A percentile compares a stretch with the other conserved stretches of the same genome.
Evolutionary conservation across 1,284 basidiomycete species (phyloP).

Genomic region (Baeospora myosura): DNA sequence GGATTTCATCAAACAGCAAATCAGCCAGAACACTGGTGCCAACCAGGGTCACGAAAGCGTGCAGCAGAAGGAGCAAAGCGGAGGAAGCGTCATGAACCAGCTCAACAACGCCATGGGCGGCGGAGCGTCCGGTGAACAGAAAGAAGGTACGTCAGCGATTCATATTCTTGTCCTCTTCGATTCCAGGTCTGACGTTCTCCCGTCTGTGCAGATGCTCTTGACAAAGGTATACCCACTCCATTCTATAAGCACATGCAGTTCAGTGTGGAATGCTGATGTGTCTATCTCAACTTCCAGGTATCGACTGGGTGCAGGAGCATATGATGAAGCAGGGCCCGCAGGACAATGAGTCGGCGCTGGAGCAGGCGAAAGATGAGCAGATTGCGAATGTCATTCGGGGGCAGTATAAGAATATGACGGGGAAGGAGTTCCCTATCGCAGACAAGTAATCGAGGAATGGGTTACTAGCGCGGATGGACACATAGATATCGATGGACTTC

Average conservation of each 20-base stretch:
- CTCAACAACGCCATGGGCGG: constrained; percentile 24
- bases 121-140: constrained; percentile 21
- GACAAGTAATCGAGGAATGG: constrained; percentile 15
- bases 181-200: not conserved
- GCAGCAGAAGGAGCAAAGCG: not conserved
- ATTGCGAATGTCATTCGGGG: constrained; percentile 29
- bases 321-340: constrained; percentile 31
- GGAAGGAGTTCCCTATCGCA: constrained; percentile 20
- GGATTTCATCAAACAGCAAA: not conserved
- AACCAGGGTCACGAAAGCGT: not conserved
- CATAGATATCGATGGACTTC: too few species aligned
- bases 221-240: not conserved
- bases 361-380: constrained; percentile 33
- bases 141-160: constrained; percentile 19
- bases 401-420: constrained; percentile 19
- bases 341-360: constrained; percentile 30
- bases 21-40: not conserved
- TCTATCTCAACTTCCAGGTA: constrained; percentile 24
- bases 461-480: too few species aligned
- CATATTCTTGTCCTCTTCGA: not conserved
- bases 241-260: not conserved
- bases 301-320: constrained; percentile 36
- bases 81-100: not conserved
- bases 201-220: not conserved
- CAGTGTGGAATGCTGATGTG: not conserved